A percentile compares a stretch with the other conserved stretches of the same genome.
These are phyloP conservation scores for Fusarium abutilonis DNA, from an alignment of 2,329 filamentous ascomycete genomes.

Conservation along the genomic window DNA sequence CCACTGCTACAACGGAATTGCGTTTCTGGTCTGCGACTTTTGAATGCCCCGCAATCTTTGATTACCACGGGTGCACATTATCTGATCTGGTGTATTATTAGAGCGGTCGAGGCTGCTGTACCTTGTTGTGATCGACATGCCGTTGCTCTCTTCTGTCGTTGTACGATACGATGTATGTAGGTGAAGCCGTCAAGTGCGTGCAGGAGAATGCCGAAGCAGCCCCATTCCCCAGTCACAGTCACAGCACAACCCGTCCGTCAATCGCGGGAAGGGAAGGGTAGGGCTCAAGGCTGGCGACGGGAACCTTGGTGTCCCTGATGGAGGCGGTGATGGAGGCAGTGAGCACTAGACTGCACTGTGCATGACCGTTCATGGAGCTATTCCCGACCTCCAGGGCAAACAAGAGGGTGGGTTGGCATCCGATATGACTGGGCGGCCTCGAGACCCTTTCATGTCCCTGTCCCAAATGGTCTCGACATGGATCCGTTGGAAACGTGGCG, in stretches of 20 bases:
- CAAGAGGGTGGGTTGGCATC: slow-evolving; percentile 39
- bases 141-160: background rate
- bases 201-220: slow-evolving; percentile 33
- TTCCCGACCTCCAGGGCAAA: slow-evolving; percentile 26
- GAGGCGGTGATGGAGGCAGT: slow-evolving; percentile 37
- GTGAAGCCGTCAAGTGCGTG: slow-evolving; percentile 18
- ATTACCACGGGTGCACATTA: slow-evolving; percentile 32
- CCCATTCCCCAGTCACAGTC: slow-evolving; percentile 29
- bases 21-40: slow-evolving; percentile 40
- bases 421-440: slow-evolving; percentile 40
- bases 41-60: slow-evolving; percentile 33
- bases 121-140: background rate
- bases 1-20: slow-evolving; percentile 37
- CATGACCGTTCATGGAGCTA: slow-evolving; percentile 35
- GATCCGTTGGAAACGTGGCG: slow-evolving; percentile 44
- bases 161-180: background rate
- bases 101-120: slow-evolving; percentile 24
- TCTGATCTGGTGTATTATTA: slow-evolving; percentile 26
- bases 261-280: slow-evolving; percentile 30
- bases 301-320: slow-evolving; percentile 27
- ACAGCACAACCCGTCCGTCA: slow-evolving; percentile 14
- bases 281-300: slow-evolving; percentile 22
- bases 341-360: slow-evolving; percentile 42
- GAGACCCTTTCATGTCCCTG: slow-evolving; percentile 25
- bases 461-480: slow-evolving; percentile 21